These are phyloP conservation scores for Phaffia rhodozyma DNA, from an alignment of 1,284 basidiomycete genomes.

Conservation along the genomic window DNA sequence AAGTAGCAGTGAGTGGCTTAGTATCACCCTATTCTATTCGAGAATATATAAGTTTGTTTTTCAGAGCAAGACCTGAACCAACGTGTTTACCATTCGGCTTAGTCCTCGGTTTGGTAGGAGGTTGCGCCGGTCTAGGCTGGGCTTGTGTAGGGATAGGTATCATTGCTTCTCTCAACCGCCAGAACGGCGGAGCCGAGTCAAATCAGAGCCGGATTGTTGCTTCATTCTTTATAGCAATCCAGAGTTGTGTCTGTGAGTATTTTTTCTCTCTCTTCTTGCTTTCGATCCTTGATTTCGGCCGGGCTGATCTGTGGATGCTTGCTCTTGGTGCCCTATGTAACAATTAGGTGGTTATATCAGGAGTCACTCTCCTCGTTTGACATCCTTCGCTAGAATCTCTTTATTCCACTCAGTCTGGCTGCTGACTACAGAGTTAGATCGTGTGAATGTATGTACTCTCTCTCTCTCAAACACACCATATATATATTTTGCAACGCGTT, in stretches of 20 bases:
- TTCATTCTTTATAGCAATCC: constrained; percentile 26
- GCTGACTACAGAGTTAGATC: background rate
- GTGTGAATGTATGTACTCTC: background rate
- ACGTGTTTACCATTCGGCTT: too few relatives aligned
- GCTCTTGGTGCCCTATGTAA: background rate
- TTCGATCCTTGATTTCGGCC: background rate
- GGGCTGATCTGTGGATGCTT: too few relatives aligned
- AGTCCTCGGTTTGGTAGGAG: constrained; percentile 29
- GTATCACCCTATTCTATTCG: background rate
- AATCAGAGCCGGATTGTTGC: constrained; percentile 27
- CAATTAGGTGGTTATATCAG: constrained; percentile 29
- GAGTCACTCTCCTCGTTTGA: constrained; percentile 28
- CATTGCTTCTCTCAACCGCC: constrained; percentile 18
- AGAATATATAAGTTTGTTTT: too few relatives aligned
- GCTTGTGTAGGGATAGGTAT: constrained; percentile 28
- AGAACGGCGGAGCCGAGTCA: constrained; percentile 21
- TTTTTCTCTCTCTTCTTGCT: background rate
- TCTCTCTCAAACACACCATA: background rate
- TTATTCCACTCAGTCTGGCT: constrained; percentile 16
- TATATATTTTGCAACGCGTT: background rate
- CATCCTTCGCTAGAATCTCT: constrained; percentile 8
- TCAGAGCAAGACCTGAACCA: too few relatives aligned
- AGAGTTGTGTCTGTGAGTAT: constrained; percentile 28
- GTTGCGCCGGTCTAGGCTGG: constrained; percentile 29
- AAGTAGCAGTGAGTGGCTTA: constrained; percentile 25